Percentiles rank a stretch among this genome's conserved stretches.
phyloP scores from a whole-genome alignment of 805 yeast genomes.

The Ogataea methanolica region DNA sequence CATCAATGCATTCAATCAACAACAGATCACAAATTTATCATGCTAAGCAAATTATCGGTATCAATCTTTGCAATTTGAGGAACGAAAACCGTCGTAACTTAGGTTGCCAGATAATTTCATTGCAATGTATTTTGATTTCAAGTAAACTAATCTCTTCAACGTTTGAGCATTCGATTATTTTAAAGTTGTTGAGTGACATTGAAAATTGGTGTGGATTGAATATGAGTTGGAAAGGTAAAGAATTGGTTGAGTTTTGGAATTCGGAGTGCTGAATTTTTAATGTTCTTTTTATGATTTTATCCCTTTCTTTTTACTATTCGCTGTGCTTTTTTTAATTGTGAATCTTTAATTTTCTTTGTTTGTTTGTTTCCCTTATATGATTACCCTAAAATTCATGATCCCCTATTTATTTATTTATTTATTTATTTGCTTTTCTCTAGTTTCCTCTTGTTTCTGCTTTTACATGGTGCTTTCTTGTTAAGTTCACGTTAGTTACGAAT shows the following conservation, averaged over 20 bases:
- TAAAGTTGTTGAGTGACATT: conserved; percentile 18
- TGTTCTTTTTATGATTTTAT: not conserved
- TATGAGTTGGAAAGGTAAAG: conserved; percentile 19
- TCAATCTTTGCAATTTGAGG: conserved; percentile 19
- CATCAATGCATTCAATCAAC: conserved; percentile 8
- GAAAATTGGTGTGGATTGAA: conserved; percentile 21
- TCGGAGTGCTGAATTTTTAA: conserved; percentile 14
- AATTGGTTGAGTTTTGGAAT: conserved; percentile 25
- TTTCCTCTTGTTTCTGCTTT: no score
- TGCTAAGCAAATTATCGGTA: conserved; percentile 36
- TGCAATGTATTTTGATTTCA: conserved; percentile 24
- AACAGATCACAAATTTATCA: conserved; percentile 34
- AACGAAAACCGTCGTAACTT: conserved; percentile 10
- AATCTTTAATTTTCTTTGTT: no score
- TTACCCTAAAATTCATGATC: no score
- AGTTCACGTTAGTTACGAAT: no score
- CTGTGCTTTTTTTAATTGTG: no score
- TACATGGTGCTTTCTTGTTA: no score
- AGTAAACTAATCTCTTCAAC: conserved; percentile 23
- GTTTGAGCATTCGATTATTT: conserved; percentile 21
- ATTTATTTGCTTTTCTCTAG: no score
- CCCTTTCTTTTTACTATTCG: no score
- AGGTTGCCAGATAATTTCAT: conserved; percentile 16
- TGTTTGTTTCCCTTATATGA: no score
- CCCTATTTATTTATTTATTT: no score